Base-by-base conservation (phyloP, 352 stramenopile genomes). In the Globisporangium paddicum region DNA sequence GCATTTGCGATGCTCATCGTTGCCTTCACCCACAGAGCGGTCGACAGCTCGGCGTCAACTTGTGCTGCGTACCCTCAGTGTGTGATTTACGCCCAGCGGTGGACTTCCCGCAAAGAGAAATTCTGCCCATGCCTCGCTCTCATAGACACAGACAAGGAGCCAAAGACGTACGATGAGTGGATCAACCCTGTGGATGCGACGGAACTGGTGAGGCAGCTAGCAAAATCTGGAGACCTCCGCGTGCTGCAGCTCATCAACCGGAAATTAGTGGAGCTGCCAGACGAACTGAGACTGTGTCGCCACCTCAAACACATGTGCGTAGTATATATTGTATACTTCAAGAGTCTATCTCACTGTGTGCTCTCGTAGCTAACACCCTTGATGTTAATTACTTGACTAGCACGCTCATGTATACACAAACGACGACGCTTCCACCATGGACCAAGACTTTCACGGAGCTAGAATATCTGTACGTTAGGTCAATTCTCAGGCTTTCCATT, bases 171-270 rank as follows among this genome's bases (percentile, higher is more conserved):
- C 23, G 55, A 67, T 11, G 63, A 70, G 14, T 82, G 70, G 62
- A 38, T 35, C 13, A 55, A 67, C 18, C 62, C 77, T 0, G 40
- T 58, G 1, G 46, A 72, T 16, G 60, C 64, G 3, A 68, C 65
- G 0, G 60, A 70, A 8, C 50, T 44, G 0, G 71, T 79, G 5
- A 58, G 66, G 8, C 40, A 35, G 1, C 44, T 82, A 0, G 53
- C 68, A 18, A 16, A 23, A 0, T 62, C 72, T 3, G 72, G 77
- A 5, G 56, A 72, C 25, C 61, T 85, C 10, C 62, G 58, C 9
- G 64, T 69, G 0, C 54, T 85, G 25, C 75, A 78, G 6, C 23
- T 85, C 4, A 71, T 83, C 37, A 82, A 85, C 34, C 63, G 63
- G 0, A 55, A 45, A 0, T 25, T 87, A 1, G 14, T 49, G 0